Percentiles rank a stretch among this genome's conserved stretches.
Conservation (phyloP, 108 stramenopile species). For the Schizochytrium sp. region DNA sequence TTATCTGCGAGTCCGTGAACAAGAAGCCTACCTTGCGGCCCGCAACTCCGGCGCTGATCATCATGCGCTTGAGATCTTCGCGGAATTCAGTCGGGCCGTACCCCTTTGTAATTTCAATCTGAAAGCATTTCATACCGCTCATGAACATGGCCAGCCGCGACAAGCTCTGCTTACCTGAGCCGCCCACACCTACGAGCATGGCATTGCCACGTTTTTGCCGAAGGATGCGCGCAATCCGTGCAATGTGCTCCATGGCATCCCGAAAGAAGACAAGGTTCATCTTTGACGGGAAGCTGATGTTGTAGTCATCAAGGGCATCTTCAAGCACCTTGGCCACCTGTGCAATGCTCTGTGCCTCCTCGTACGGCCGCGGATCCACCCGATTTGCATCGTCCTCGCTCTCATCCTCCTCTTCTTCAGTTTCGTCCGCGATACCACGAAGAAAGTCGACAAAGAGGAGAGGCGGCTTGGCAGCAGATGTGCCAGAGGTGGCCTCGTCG, state of each 20-base stretch:
- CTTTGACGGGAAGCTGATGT: constrained; percentile 39
- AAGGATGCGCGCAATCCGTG: constrained; percentile 46
- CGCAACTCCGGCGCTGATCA: constrained; percentile 46
- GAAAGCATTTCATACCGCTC: constrained; percentile 31
- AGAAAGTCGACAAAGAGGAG: constrained; percentile 42
- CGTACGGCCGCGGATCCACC: constrained; percentile 38
- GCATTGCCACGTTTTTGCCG: constrained; percentile 50
- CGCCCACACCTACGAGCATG: constrained; percentile 51
- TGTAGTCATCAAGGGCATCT: constrained; percentile 47
- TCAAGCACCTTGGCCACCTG: constrained; percentile 35
- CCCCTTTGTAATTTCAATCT: constrained; percentile 50
- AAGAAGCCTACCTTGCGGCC: constrained; percentile 43
- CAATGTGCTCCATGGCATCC: constrained; percentile 49
- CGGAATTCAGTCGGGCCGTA: constrained; percentile 46
- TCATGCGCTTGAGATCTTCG: constrained; percentile 39
- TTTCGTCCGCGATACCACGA: constrained; percentile 30
- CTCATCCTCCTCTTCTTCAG: neutral
- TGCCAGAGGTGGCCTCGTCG: neutral
- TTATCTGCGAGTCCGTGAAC: constrained; percentile 45
- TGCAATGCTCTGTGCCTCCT: constrained; percentile 34
- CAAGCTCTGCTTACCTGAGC: constrained; percentile 45
- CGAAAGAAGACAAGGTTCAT: constrained; percentile 54
- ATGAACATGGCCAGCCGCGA: constrained; percentile 49
- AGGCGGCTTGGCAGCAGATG: neutral
- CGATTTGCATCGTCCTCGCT: neutral